Evolutionary conservation across 1,284 basidiomycete genomes (phyloP).

Genomic region (Naganishia sp.): DNA sequence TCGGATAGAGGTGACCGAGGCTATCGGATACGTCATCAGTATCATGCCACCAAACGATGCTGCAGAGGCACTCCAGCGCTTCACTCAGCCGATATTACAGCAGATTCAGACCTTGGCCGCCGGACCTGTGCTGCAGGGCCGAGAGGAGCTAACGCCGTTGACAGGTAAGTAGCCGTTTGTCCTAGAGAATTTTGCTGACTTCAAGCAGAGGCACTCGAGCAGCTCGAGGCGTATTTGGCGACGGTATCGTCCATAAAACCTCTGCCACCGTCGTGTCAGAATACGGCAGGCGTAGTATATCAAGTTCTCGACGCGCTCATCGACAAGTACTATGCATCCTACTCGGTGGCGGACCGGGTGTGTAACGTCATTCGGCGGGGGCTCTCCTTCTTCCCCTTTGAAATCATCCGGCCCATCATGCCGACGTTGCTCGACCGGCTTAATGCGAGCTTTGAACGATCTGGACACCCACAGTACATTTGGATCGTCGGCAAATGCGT

Average conservation of each 20-base stretch:
- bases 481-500: conserved; percentile 92
- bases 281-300: conserved; percentile 80
- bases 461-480: conserved; percentile 82
- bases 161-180: conserved; percentile 61
- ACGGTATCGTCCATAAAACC: conserved; percentile 77
- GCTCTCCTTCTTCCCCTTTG: conserved; percentile 73
- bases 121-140: conserved; percentile 55
- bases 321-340: conserved; percentile 73
- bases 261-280: conserved; percentile 75
- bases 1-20: conserved; percentile 87
- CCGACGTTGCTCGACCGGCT: conserved; percentile 73
- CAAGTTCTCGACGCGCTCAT: conserved; percentile 78
- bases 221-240: conserved; percentile 81
- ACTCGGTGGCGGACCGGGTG: conserved; percentile 77
- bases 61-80: conserved; percentile 78
- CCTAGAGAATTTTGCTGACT: neutral
- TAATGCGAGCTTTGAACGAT: conserved; percentile 73
- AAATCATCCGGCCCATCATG: conserved; percentile 66
- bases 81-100: conserved; percentile 64
- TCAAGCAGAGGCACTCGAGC: conserved; percentile 73
- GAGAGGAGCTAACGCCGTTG: conserved; percentile 65
- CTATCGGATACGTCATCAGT: conserved; percentile 90
- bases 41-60: conserved; percentile 82
- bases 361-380: conserved; percentile 87
- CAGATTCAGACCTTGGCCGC: conserved; percentile 52